Evolutionary conservation across 495 filamentous ascomycete genomes (phyloP).

Genomic region (Penicillium lividum): DNA sequence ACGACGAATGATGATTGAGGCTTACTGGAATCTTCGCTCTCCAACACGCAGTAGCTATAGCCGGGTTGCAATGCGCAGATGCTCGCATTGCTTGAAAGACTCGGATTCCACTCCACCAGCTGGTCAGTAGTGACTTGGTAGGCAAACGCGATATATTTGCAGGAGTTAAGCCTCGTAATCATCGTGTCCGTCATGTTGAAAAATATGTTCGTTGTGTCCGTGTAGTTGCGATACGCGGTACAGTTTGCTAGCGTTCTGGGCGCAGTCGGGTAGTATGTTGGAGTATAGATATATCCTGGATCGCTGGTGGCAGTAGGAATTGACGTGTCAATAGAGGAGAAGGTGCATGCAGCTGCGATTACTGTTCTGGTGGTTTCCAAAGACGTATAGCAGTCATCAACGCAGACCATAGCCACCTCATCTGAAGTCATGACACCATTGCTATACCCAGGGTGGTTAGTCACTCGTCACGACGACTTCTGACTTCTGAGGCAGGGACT

Average conservation of each 20-base stretch:
- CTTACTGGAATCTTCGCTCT: not conserved
- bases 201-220: conserved; percentile 1
- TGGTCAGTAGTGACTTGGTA: conserved; percentile 6
- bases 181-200: too few species aligned
- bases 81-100: conserved; percentile 4
- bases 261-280: conserved; percentile 10
- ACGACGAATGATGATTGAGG: not conserved
- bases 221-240: conserved; percentile 8
- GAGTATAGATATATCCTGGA: not conserved
- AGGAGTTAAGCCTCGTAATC: not conserved
- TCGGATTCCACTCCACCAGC: conserved; percentile 16
- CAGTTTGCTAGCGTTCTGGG: conserved; percentile 9
- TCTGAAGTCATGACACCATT: too few species aligned
- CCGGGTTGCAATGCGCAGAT: conserved; percentile 10
- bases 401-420: too few species aligned
- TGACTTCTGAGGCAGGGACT: too few species aligned
- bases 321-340: too few species aligned
- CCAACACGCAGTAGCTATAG: conserved; percentile 15
- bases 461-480: too few species aligned
- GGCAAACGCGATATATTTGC: not conserved
- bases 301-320: conserved; percentile 5
- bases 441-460: too few species aligned
- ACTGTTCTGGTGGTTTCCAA: too few species aligned
- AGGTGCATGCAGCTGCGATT: too few species aligned
- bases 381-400: too few species aligned